Evolutionary conservation across 345 rosid genomes (phyloP).

Genomic region (Dipteronia dyeriana): DNA sequence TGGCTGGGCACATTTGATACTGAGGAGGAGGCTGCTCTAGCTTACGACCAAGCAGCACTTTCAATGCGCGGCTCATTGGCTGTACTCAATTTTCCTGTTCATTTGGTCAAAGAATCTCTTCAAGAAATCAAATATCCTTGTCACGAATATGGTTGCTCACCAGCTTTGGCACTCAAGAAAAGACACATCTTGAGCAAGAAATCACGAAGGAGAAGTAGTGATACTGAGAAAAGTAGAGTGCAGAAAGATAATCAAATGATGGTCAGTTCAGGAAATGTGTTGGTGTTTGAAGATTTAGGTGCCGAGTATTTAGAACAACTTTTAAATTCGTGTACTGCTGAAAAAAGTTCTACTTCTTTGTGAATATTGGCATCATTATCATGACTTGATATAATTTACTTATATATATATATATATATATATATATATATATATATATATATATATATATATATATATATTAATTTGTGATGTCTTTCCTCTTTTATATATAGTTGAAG

Average conservation of each 20-base stretch:
- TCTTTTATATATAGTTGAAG: neutral
- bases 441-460: too few relatives aligned
- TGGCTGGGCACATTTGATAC: constrained; percentile 74
- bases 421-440: too few relatives aligned
- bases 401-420: neutral
- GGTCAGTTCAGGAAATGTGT: constrained; percentile 17
- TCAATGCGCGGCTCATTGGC: constrained; percentile 54
- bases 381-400: constrained; percentile 16
- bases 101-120: constrained; percentile 49
- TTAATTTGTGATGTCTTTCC: too few relatives aligned
- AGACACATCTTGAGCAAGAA: constrained; percentile 28
- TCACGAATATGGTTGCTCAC: constrained; percentile 50
- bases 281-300: constrained; percentile 33
- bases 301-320: constrained; percentile 54
- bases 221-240: constrained; percentile 24
- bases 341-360: neutral
- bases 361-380: constrained; percentile 17
- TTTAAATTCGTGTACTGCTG: constrained; percentile 43
- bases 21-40: constrained; percentile 65
- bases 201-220: constrained; percentile 13
- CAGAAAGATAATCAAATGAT: constrained; percentile 7
- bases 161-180: constrained; percentile 49
- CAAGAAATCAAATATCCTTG: constrained; percentile 40
- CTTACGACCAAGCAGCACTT: constrained; percentile 73
- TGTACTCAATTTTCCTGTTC: constrained; percentile 55